Evolutionary conservation across 495 filamentous ascomycete genomes (phyloP), one percentile per base, ranked within the genome.

Genomic region (Durotheca rogersii): DNA sequence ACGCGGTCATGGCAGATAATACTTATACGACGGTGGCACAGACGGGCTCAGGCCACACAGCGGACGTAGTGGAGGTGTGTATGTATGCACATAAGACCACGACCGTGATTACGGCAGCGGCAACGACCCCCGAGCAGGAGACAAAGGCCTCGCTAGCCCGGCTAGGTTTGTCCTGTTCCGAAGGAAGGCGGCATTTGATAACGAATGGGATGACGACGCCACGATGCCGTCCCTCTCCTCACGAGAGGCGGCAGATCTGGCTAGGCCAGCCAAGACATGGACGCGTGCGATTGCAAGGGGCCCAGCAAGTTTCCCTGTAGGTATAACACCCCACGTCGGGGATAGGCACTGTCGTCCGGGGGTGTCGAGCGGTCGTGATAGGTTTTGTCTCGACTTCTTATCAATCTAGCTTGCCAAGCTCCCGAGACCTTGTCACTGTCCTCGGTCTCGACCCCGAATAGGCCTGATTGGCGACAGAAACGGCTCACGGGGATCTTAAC

Each of bases 151-250:
- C 23, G 23, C 23, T 27, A 4, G 23, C 4, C 23, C 23, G 23
- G 9, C 23, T 27, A 27, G 23, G 23, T 27, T 4, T 9, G 9
- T 9, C 23, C 23, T 27, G 23, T 9, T 9, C 9, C 23, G 4
- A 27, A 40, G 33, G 29, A 20, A n/a, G 32, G n/a, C 30, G 35
- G 32, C 39, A 48, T 47, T 21, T 37, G 16, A 52, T 58, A 53
- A 57, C 47, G 36, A 17, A 19, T 21, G 37, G 21, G 44, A 31
- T 31, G 29, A 16, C n/a, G n/a, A n/a, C n/a, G n/a, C n/a, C n/a
- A n/a, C n/a, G n/a, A n/a, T n/a, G n/a, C n/a, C n/a, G n/a, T n/a
- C n/a, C n/a, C n/a, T n/a, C n/a, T n/a, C n/a, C n/a, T n/a, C n/a
- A n/a, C n/a, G n/a, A n/a, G n/a, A n/a, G n/a, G n/a, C 10, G 15